Percentiles rank a stretch among this genome's conserved stretches.
phyloP scores from a whole-genome alignment of 2,329 filamentous ascomycete genomes.

The Mycosphaerella sp. region DNA sequence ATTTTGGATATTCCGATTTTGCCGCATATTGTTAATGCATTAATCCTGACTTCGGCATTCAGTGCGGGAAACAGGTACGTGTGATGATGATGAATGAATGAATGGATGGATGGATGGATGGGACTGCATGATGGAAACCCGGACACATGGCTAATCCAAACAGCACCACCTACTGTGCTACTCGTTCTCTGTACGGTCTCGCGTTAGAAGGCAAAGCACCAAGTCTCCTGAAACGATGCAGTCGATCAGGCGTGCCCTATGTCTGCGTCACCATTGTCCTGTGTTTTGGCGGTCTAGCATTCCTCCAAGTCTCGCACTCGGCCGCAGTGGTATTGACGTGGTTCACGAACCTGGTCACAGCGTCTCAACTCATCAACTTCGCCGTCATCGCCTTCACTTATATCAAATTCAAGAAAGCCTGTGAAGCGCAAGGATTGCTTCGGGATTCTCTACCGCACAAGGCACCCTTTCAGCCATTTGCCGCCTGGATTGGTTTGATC shows the following conservation, averaged over 20 bases:
- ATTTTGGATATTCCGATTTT: slow-evolving; percentile 56
- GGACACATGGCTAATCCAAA: neutral
- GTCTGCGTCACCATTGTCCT: slow-evolving; percentile 33
- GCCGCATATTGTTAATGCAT: slow-evolving; percentile 48
- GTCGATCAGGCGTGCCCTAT: slow-evolving; percentile 16
- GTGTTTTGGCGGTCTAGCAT: slow-evolving; percentile 29
- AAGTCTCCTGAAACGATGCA: slow-evolving; percentile 39
- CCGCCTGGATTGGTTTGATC: slow-evolving; percentile 33
- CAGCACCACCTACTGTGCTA: neutral
- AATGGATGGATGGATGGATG: too few relatives aligned
- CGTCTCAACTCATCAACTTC: slow-evolving; percentile 56
- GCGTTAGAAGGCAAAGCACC: slow-evolving; percentile 61
- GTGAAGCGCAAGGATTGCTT: slow-evolving; percentile 45
- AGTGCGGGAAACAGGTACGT: too few relatives aligned
- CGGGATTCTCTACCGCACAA: slow-evolving; percentile 52
- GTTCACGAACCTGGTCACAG: slow-evolving; percentile 49
- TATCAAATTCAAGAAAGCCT: slow-evolving; percentile 51
- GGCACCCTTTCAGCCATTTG: slow-evolving; percentile 51
- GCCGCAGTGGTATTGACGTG: slow-evolving; percentile 29
- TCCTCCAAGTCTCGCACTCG: slow-evolving; percentile 27
- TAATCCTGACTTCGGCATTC: too few relatives aligned
- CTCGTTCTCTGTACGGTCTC: slow-evolving; percentile 47
- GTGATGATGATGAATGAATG: too few relatives aligned
- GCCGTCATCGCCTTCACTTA: slow-evolving; percentile 53
- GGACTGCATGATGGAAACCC: too few relatives aligned